These are phyloP conservation scores for Penicillium sp. DNA, from an alignment of 2,329 filamentous ascomycete genomes.

Conservation along the genomic window DNA sequence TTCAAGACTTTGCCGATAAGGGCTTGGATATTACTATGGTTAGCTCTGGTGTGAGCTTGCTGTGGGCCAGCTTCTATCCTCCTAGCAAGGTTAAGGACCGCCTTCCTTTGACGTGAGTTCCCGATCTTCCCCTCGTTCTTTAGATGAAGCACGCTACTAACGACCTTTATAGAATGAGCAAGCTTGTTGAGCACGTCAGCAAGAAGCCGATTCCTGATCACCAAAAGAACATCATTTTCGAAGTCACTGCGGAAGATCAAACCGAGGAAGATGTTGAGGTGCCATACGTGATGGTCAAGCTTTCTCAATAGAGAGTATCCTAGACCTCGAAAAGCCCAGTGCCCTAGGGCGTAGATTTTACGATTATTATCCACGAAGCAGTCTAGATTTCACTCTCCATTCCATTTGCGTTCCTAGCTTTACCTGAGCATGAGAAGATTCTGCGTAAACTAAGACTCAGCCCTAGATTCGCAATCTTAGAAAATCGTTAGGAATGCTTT, in stretches of 20 bases:
- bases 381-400: slow-evolving; percentile 10
- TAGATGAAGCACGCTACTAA: slow-evolving; percentile 24
- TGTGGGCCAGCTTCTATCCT: slow-evolving; percentile 92
- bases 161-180: slow-evolving; percentile 65
- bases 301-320: slow-evolving; percentile 43
- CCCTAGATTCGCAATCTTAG: background rate
- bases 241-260: slow-evolving; percentile 87
- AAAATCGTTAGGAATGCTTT: slow-evolving; percentile 16
- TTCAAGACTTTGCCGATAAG: slow-evolving; percentile 75
- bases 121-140: background rate
- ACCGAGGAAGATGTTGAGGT: slow-evolving; percentile 94
- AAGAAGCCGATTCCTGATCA: slow-evolving; percentile 89
- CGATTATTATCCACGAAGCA: slow-evolving; percentile 10
- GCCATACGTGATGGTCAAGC: slow-evolving; percentile 89
- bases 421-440: background rate
- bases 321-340: slow-evolving; percentile 1
- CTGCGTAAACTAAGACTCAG: background rate
- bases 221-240: slow-evolving; percentile 94
- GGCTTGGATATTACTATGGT: slow-evolving; percentile 87
- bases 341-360: slow-evolving; percentile 12
- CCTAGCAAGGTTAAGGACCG: slow-evolving; percentile 80
- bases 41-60: slow-evolving; percentile 90
- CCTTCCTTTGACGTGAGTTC: slow-evolving; percentile 64
- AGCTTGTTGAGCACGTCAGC: slow-evolving; percentile 82
- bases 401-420: slow-evolving; percentile 2